Evolutionary conservation across 495 filamentous ascomycete genomes (phyloP).

Genomic region (Trichocladium uniseriatum): DNA sequence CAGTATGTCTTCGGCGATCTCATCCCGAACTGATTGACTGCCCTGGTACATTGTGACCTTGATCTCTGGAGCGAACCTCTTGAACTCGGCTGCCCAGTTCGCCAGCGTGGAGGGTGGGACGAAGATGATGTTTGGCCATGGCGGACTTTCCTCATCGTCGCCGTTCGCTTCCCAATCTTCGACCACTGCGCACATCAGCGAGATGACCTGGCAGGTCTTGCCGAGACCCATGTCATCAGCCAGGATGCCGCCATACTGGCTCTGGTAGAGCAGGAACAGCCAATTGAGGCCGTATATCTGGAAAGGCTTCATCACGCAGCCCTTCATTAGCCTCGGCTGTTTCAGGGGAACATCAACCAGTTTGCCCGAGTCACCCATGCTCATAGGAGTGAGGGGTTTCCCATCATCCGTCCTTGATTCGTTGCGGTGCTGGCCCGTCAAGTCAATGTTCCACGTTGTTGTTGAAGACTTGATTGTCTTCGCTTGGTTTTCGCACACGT

Average conservation of each 20-base stretch:
- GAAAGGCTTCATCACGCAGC: constrained; percentile 75
- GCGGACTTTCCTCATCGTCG: constrained; percentile 37
- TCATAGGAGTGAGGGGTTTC: constrained; percentile 24
- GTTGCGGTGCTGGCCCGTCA: constrained; percentile 44
- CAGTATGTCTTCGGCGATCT: constrained; percentile 57
- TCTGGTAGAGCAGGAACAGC: constrained; percentile 70
- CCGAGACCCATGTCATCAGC: constrained; percentile 98
- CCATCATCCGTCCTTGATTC: constrained; percentile 19
- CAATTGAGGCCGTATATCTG: constrained; percentile 94
- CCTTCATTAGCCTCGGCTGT: constrained; percentile 60
- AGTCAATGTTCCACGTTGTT: constrained; percentile 68
- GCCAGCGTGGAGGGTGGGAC: constrained; percentile 89
- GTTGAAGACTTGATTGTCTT: constrained; percentile 60
- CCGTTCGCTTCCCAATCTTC: constrained; percentile 35
- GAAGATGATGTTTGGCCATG: constrained; percentile 73
- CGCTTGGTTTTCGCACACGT: constrained; percentile 61
- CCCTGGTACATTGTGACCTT: constrained; percentile 77
- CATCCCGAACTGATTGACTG: constrained; percentile 49
- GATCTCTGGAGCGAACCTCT: constrained; percentile 71
- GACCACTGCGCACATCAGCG: constrained; percentile 75
- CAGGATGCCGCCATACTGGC: constrained; percentile 73
- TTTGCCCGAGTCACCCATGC: constrained; percentile 15
- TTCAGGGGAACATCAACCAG: constrained; percentile 34
- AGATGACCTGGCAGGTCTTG: constrained; percentile 94
- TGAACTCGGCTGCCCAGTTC: constrained; percentile 90